These are phyloP conservation scores for Aquilaria agallochum DNA, from an alignment of 441 rosid species.

Conservation along the genomic window DNA sequence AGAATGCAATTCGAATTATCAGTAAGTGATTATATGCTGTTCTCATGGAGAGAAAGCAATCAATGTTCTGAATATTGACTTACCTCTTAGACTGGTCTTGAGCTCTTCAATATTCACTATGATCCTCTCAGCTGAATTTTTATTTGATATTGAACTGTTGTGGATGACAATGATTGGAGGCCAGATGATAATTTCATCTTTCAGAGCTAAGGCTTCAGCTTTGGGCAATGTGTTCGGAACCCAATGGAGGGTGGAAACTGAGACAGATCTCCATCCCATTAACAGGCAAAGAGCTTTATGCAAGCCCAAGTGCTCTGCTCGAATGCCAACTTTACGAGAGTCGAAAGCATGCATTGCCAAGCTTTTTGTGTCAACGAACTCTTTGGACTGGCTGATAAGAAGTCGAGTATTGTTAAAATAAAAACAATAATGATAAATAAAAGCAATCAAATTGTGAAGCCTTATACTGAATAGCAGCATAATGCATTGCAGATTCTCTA, in stretches of 20 bases:
- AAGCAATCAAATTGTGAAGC: no score
- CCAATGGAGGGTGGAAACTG: conserved; percentile 20
- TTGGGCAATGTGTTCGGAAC: conserved; percentile 12
- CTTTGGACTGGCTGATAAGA: conserved; percentile 26
- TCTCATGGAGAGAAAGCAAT: background rate
- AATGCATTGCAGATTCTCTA: no score
- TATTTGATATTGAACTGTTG: conserved; percentile 25
- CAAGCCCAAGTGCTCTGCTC: conserved; percentile 40
- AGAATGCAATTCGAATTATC: background rate
- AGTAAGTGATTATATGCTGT: no score
- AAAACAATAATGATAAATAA: background rate
- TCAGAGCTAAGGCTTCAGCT: conserved; percentile 28
- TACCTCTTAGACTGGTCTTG: conserved; percentile 26
- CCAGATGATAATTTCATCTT: conserved; percentile 39
- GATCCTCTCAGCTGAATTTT: conserved; percentile 15
- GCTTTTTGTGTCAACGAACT: conserved; percentile 17
- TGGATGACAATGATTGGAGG: conserved; percentile 35
- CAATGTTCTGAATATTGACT: conserved; percentile 9
- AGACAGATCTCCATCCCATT: conserved; percentile 28
- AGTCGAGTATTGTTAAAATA: background rate
- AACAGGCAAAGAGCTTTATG: conserved; percentile 37
- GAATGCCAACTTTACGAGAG: conserved; percentile 12
- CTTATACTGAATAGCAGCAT: no score
- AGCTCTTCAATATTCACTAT: conserved; percentile 20
- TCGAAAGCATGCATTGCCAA: conserved; percentile 28